A percentile compares a stretch with the other conserved stretches of the same genome.
Conservation (phyloP, 768 basidiomycete genomes). For the Boletus rubroflammeus region DNA sequence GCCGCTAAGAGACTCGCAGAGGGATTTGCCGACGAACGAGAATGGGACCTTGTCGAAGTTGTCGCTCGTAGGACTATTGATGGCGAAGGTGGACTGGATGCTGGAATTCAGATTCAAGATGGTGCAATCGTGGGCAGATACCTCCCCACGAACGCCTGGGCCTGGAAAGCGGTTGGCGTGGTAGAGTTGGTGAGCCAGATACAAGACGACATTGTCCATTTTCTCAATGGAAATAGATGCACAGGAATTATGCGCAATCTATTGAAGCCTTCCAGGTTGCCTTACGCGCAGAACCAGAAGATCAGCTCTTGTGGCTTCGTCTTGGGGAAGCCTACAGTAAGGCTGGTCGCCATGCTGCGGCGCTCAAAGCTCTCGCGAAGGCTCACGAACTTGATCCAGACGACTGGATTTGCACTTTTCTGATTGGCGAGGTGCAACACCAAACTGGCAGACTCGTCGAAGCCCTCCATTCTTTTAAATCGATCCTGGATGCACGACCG, state of each 20-base stretch:
- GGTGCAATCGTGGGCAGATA: slow-evolving; percentile 43
- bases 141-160: slow-evolving; percentile 86
- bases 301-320: slow-evolving; percentile 82
- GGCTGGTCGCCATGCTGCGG: slow-evolving; percentile 85
- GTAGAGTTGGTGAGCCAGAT: slow-evolving; percentile 74
- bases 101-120: slow-evolving; percentile 47
- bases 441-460: slow-evolving; percentile 72
- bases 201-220: background rate
- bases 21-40: slow-evolving; percentile 87
- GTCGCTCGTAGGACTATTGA: slow-evolving; percentile 92
- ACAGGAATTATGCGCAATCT: slow-evolving; percentile 65
- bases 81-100: slow-evolving; percentile 80
- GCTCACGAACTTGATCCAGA: slow-evolving; percentile 69
- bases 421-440: slow-evolving; percentile 81
- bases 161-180: slow-evolving; percentile 94
- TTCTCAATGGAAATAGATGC: slow-evolving; percentile 42
- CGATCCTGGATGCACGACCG: slow-evolving; percentile 52
- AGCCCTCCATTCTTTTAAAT: slow-evolving; percentile 65
- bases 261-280: slow-evolving; percentile 86
- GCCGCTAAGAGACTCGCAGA: slow-evolving; percentile 83
- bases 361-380: slow-evolving; percentile 77
- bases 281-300: slow-evolving; percentile 71
- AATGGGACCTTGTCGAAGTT: slow-evolving; percentile 95
- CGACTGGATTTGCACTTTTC: slow-evolving; percentile 81
- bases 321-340: slow-evolving; percentile 89